These are phyloP conservation scores for Corrigiola litoralis DNA, from an alignment of 179 eudicot species.

Conservation along the genomic window DNA sequence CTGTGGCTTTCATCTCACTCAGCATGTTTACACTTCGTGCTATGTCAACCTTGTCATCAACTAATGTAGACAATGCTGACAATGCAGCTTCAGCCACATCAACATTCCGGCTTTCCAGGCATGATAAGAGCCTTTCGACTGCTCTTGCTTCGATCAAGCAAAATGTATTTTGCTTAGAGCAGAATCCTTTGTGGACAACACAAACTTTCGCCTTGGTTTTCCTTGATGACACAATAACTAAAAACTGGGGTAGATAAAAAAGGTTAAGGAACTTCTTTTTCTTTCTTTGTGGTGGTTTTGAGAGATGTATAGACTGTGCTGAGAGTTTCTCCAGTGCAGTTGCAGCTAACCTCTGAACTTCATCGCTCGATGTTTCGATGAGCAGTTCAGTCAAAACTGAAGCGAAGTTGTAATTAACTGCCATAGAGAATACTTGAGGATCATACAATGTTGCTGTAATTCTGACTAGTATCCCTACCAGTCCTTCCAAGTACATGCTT, in stretches of 20 bases:
- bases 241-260: constrained; percentile 25
- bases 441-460: constrained; percentile 71
- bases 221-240: constrained; percentile 29
- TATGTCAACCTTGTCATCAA: constrained; percentile 62
- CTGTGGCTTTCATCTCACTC: constrained; percentile 39
- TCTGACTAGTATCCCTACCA: constrained; percentile 76
- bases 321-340: constrained; percentile 75
- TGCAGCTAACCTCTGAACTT: constrained; percentile 67
- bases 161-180: constrained; percentile 59
- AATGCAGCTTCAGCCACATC: constrained; percentile 71
- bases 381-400: constrained; percentile 51
- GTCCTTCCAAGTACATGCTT: constrained; percentile 59
- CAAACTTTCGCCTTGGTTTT: constrained; percentile 33
- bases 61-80: constrained; percentile 66
- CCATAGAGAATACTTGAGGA: constrained; percentile 44
- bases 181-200: constrained; percentile 67
- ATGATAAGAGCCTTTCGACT: constrained; percentile 49
- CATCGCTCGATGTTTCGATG: constrained; percentile 48
- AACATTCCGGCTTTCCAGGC: constrained; percentile 57
- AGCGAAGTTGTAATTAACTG: constrained; percentile 46
- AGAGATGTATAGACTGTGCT: constrained; percentile 44
- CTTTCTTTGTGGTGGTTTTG: constrained; percentile 46
- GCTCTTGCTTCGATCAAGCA: constrained; percentile 75
- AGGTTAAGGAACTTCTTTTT: constrained; percentile 33
- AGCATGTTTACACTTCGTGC: constrained; percentile 53